Base-by-base conservation (phyloP, 805 yeast species). In the Lachancea kluyveri region DNA sequence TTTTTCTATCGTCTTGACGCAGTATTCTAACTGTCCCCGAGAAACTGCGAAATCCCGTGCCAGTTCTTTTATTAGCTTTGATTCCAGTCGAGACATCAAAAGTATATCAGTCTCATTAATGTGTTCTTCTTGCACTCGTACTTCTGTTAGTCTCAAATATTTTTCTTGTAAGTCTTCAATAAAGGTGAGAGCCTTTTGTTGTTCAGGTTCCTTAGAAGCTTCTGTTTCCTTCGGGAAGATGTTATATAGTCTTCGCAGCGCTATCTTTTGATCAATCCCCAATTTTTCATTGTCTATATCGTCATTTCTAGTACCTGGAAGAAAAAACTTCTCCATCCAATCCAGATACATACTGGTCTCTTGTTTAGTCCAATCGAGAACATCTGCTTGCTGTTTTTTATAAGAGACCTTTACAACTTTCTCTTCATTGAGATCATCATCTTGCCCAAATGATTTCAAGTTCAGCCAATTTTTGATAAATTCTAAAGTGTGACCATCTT, bases 191-290 rank as follows among this genome's bases (percentile, higher is more conserved):
- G n/a, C n/a, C n/a, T n/a, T 8, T 11, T n/a, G 6, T 8, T 10
- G 8, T 20, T 12, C 27, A 8, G 27, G 15, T 10, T 17, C 16
- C 8, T 7, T 21, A n/a, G 21, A 10, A 8, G 11, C n/a, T 5
- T 24, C 29, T 8, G 14, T 11, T 3, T 31, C 36, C 10, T 48
- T 15, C 8, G 59, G 59, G 23, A 57, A 37, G 10, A 57, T 37
- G 23, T 43, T 44, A 26, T 48, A 37, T 17, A 57, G 40, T 35
- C 50, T 52, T 28, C 53, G 44, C 22, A 35, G 40, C 12, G 57
- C 59, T 31, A 57, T 57, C 24, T 34, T 46, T 26, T 52, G 46
- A 37, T 57, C 62, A 19, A 57, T 42, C 4, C 45, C 40, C 14
- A 41, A 26, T n/a, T n/a, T n/a, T n/a, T n/a, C n/a, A 13, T 28